A percentile compares a stretch with the other conserved stretches of the same genome.
Evolutionary conservation across 139 green algal genomes (phyloP).

Genomic region (Desmodesmus armatus): DNA sequence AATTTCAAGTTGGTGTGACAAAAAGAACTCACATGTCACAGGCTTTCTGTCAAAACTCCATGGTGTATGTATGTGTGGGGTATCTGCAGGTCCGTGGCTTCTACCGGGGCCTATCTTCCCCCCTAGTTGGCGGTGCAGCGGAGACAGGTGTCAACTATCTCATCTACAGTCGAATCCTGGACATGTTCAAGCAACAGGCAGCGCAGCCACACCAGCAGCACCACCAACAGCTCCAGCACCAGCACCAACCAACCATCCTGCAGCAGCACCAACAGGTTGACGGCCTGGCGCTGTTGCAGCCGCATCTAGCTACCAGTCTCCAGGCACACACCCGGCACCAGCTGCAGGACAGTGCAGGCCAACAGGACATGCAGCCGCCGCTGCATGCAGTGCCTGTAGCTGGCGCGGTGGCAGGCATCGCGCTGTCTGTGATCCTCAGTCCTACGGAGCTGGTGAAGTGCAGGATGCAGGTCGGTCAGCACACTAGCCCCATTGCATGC

Average conservation of each 20-base stretch:
- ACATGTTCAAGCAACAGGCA: constrained; percentile 18
- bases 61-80: too few relatives aligned
- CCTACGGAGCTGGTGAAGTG: constrained; percentile 86
- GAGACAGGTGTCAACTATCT: constrained; percentile 88
- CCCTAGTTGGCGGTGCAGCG: constrained; percentile 79
- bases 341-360: not conserved
- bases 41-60: too few relatives aligned
- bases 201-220: constrained; percentile 12
- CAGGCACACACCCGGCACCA: not conserved
- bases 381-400: constrained; percentile 54
- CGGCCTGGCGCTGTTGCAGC: too few relatives aligned
- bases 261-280: not conserved
- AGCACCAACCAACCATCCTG: constrained; percentile 16
- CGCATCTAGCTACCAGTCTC: too few relatives aligned
- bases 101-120: constrained; percentile 76
- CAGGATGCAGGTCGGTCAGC: constrained; percentile 61
- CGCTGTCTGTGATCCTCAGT: constrained; percentile 73
- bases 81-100: constrained; percentile 66
- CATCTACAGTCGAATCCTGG: constrained; percentile 38
- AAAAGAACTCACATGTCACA: too few relatives aligned
- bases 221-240: constrained; percentile 18
- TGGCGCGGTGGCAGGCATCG: constrained; percentile 67
- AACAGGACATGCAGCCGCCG: constrained; percentile 35
- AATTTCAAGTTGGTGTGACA: too few relatives aligned
- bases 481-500: constrained; percentile 62